phyloP scores from a whole-genome alignment of 163 green algal genomes.

The Scenedesmus sp. region DNA sequence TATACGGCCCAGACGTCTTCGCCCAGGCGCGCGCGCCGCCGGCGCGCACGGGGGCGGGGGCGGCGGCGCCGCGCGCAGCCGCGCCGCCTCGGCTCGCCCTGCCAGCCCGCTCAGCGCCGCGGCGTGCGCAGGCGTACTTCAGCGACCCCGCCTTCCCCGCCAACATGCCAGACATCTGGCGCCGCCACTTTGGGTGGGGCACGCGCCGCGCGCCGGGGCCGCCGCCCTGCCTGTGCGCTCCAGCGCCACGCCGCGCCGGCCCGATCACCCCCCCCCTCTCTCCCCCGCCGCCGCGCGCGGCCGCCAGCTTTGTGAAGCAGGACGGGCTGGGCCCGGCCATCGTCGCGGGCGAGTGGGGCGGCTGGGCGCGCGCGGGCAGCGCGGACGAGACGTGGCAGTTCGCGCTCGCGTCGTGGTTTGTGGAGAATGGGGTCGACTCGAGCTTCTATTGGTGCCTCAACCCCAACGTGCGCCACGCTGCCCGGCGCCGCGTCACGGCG shows the following conservation, averaged over 20 bases:
- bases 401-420: slow-evolving; percentile 32
- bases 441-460: slow-evolving; percentile 56
- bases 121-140: slow-evolving; percentile 57
- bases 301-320: slow-evolving; percentile 21
- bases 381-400: slow-evolving; percentile 30
- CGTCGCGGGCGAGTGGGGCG: slow-evolving; percentile 50
- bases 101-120: no score
- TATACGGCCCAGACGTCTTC: slow-evolving; percentile 52
- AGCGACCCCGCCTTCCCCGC: slow-evolving; percentile 40
- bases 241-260: neutral
- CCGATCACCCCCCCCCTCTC: neutral
- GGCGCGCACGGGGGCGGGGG: no score
- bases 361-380: neutral
- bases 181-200: slow-evolving; percentile 37
- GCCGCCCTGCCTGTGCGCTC: slow-evolving; percentile 6
- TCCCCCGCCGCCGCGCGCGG: neutral
- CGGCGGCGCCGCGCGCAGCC: no score
- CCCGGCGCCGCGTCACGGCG: neutral
- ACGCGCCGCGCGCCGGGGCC: neutral
- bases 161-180: slow-evolving; percentile 53
- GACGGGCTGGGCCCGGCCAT: slow-evolving; percentile 33
- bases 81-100: no score
- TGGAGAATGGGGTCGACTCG: slow-evolving; percentile 40
- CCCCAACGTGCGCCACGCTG: slow-evolving; percentile 49
- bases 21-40: no score